These are phyloP conservation scores for Ilyonectria destructans DNA, from an alignment of 2,329 filamentous ascomycete genomes.

Conservation along the genomic window DNA sequence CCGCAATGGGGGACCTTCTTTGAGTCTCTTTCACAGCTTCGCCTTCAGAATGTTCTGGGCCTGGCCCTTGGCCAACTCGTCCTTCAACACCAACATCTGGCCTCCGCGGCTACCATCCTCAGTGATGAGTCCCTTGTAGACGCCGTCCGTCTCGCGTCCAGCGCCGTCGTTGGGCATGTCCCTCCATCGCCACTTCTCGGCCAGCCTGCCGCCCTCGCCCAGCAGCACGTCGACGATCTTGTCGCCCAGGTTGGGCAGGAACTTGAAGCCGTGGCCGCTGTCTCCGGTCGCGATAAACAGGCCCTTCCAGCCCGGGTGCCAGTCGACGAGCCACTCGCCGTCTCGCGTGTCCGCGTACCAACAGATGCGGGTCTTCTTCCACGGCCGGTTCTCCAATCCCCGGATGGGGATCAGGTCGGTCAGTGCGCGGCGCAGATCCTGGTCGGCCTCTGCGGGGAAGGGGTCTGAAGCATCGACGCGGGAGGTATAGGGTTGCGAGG, in stretches of 20 bases:
- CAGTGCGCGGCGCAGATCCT: constrained; percentile 74
- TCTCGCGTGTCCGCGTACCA: constrained; percentile 85
- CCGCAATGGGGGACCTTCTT: constrained; percentile 4
- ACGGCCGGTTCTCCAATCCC: constrained; percentile 72
- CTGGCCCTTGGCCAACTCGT: constrained; percentile 58
- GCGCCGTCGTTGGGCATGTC: constrained; percentile 61
- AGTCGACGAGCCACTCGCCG: constrained; percentile 80
- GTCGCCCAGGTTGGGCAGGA: constrained; percentile 77
- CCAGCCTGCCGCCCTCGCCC: constrained; percentile 66
- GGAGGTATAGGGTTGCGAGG: constrained; percentile 56
- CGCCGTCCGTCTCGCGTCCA: constrained; percentile 54
- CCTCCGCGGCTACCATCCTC: constrained; percentile 71
- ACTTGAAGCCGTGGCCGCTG: constrained; percentile 79
- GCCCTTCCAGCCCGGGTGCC: constrained; percentile 74
- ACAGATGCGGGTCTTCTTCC: constrained; percentile 76
- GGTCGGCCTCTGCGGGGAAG: constrained; percentile 74
- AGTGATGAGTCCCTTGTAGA: constrained; percentile 61
- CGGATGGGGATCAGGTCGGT: constrained; percentile 72
- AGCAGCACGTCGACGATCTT: constrained; percentile 72
- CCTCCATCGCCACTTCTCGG: constrained; percentile 76
- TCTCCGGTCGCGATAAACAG: constrained; percentile 76
- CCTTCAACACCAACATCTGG: constrained; percentile 60
- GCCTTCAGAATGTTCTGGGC: constrained; percentile 39
- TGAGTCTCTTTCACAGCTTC: constrained; percentile 46
- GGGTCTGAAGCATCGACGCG: constrained; percentile 60